These are phyloP conservation scores for Corylus avellana DNA, from an alignment of 306 rosid species.

Conservation along the genomic window DNA sequence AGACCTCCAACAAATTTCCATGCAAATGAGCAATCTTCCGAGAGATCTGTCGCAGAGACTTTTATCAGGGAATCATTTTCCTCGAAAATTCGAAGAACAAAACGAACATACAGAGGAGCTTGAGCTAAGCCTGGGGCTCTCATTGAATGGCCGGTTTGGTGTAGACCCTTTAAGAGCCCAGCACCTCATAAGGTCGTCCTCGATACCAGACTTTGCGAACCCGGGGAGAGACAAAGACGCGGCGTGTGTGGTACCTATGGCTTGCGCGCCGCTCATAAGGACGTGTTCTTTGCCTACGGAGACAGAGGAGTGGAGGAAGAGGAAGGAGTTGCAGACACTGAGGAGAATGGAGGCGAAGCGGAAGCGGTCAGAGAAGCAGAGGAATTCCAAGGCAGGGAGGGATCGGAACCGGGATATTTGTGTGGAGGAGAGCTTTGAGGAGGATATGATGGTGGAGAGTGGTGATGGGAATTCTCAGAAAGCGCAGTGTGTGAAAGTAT, in stretches of 20 bases:
- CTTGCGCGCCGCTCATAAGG: constrained; percentile 37
- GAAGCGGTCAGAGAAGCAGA: constrained; percentile 74
- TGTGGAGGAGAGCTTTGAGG: constrained; percentile 34
- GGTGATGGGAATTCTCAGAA: constrained; percentile 17
- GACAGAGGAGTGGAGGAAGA: constrained; percentile 65
- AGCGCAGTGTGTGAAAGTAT: constrained; percentile 36
- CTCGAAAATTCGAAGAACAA: constrained; percentile 28
- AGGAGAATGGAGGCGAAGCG: constrained; percentile 73
- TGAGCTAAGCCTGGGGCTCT: constrained; percentile 75
- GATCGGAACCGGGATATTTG: constrained; percentile 29
- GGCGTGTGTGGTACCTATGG: constrained; percentile 13
- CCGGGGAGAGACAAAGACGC: constrained; percentile 21
- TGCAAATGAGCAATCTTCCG: constrained; percentile 30
- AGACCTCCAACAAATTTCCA: constrained; percentile 24
- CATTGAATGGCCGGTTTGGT: constrained; percentile 79
- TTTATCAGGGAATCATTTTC: constrained; percentile 29
- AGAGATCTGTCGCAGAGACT: constrained; percentile 52
- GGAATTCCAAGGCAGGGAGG: constrained; percentile 42
- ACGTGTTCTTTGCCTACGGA: constrained; percentile 72
- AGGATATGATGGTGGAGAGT: constrained; percentile 8
- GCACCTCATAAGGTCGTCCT: constrained; percentile 52
- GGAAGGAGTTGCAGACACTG: constrained; percentile 76
- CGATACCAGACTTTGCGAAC: constrained; percentile 50
- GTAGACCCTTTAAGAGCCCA: constrained; percentile 60
- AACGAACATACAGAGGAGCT: constrained; percentile 35